A percentile compares a stretch with the other conserved stretches of the same genome.
Conservation (phyloP, 139 green algal species). For the Chlamydomonas asymmetrica region DNA sequence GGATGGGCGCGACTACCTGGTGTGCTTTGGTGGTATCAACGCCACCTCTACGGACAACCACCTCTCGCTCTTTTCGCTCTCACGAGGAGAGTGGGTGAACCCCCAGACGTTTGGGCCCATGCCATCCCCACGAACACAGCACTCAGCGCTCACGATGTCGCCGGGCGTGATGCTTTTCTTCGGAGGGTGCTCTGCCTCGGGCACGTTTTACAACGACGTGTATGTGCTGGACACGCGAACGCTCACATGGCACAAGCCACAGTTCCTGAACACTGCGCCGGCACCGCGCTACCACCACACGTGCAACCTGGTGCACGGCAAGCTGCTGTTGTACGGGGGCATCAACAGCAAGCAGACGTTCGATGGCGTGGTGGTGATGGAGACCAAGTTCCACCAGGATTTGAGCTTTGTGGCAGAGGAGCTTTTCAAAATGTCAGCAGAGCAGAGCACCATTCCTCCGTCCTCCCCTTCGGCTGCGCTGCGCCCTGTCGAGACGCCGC, state of each 20-base stretch:
- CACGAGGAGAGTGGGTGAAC: constrained; percentile 33
- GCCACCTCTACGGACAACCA: constrained; percentile 34
- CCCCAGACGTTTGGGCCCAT: constrained; percentile 22
- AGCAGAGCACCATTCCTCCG: not conserved
- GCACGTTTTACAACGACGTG: constrained; percentile 51
- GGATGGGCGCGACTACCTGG: constrained; percentile 40
- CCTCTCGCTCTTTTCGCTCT: constrained; percentile 38
- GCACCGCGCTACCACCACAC: constrained; percentile 58
- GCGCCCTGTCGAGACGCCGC: not conserved
- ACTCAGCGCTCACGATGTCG: constrained; percentile 36
- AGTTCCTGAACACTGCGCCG: constrained; percentile 45
- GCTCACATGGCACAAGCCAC: constrained; percentile 37
- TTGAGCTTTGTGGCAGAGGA: constrained; percentile 48
- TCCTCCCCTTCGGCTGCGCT: not conserved
- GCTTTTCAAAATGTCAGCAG: constrained; percentile 28
- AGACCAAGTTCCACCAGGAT: constrained; percentile 41
- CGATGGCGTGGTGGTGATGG: constrained; percentile 49
- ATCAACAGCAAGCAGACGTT: constrained; percentile 61
- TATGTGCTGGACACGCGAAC: constrained; percentile 40
- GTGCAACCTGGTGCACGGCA: constrained; percentile 31
- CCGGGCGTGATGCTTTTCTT: constrained; percentile 48
- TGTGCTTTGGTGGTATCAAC: constrained; percentile 53
- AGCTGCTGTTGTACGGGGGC: constrained; percentile 48
- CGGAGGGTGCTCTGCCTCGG: constrained; percentile 48
- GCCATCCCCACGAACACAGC: constrained; percentile 47